phyloP scores from a whole-genome alignment of 169 alveolate species.

The Babesia ovata region DNA sequence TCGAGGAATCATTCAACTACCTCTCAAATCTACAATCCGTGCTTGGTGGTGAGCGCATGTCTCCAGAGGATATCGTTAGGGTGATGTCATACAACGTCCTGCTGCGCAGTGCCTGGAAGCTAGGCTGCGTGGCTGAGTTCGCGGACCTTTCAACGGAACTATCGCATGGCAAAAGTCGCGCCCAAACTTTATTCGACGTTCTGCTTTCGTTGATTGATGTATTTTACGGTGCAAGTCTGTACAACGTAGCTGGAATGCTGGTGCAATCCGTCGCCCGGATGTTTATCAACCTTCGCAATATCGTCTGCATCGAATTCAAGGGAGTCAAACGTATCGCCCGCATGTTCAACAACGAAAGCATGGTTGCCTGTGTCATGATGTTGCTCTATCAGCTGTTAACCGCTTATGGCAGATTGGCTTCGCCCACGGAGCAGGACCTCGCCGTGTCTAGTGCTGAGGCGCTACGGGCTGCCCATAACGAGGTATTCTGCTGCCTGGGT shows the following conservation, averaged over 20 bases:
- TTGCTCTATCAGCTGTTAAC: slow-evolving; percentile 43
- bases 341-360: slow-evolving; percentile 11
- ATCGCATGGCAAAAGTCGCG: background rate
- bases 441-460: background rate
- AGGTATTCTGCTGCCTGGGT: slow-evolving; percentile 8
- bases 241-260: slow-evolving; percentile 52
- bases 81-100: slow-evolving; percentile 25
- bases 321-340: slow-evolving; percentile 15
- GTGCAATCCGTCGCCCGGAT: slow-evolving; percentile 47
- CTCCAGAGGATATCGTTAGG: slow-evolving; percentile 28
- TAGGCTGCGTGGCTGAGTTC: slow-evolving; percentile 55
- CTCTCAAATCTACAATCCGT: slow-evolving; percentile 9
- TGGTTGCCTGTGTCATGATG: slow-evolving; percentile 29
- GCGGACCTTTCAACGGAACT: slow-evolving; percentile 5
- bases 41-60: background rate
- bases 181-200: slow-evolving; percentile 20
- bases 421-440: slow-evolving; percentile 9
- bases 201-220: slow-evolving; percentile 22
- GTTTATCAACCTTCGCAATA: slow-evolving; percentile 26
- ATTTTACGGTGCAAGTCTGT: slow-evolving; percentile 17
- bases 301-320: slow-evolving; percentile 18
- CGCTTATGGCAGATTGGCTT: slow-evolving; percentile 7
- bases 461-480: background rate
- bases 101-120: slow-evolving; percentile 50
- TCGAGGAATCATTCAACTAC: slow-evolving; percentile 19